Evolutionary conservation across 352 stramenopile species (phyloP), one percentile per base, ranked within the genome.

Genomic region (Albugo laibachii): DNA sequence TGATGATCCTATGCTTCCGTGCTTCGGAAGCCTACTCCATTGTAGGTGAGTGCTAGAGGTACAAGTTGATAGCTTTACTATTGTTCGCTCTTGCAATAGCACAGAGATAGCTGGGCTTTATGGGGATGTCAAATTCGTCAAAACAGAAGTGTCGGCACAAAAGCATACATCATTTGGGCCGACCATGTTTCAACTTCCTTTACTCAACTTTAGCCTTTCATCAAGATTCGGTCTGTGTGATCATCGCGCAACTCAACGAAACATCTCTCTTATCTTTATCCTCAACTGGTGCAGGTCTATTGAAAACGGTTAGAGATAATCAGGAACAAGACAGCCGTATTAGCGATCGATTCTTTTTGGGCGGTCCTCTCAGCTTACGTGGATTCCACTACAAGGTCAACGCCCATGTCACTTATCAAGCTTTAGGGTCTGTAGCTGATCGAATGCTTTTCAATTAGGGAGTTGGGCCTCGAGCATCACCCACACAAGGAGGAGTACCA

Each of bases 331-430:
- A 76, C 11, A 76, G 80, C 13, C 75, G 77, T 19, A 83, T 95
- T 43, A 93, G 80, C 56, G 84, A 95, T 52, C 74, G 84, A 13
- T 95, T 94, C 54, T 93, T 93, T 62, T 54, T 95, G 21, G 84
- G 84, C 6, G 84, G 84, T 0, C 81, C 83, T 1, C 77, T 93
- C 62, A 91, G 51, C 27, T 63, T 95, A 41, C 79, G 84, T 38
- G 84, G 84, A 14, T 95, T 95, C 52, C 83, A 93, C 53, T 67
- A 92, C 62, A 88, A 92, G 61, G 24, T 31, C 24, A 8, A 8
- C 8, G 3, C 3, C 8, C 3, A 31, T 10, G 24, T 31, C 24
- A 31, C 24, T 31, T 10, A 8, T 31, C 24, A 31, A 31, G 24
- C 24, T 31, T 31, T 8, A 31, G n/a, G n/a, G n/a, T n/a, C 24